Base-by-base conservation (phyloP, 108 stramenopile species). In the Cylindrotheca closterium region DNA sequence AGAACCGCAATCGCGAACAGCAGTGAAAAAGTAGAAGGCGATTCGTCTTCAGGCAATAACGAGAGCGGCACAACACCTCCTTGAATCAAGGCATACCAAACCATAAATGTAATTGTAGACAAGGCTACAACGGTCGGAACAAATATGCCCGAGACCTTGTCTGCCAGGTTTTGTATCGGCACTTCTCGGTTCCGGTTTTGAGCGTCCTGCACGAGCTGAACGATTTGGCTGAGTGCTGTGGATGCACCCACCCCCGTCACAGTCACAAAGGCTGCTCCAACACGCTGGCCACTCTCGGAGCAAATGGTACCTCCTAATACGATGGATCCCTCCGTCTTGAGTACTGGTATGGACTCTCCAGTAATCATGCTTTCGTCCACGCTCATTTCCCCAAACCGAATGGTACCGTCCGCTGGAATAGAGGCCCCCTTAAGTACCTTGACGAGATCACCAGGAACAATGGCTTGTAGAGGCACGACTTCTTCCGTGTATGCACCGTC, bases 341-440 rank as follows among this genome's bases (percentile, higher is more conserved):
- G 72, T 0, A 95, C 89, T 4, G 95, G 93, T 47, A 88, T 76
- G 4, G 93, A 83, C 57, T 99, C 98, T 17, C 98, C 98, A 0
- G 96, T 93, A 45, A 99, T 78, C 60, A 93, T 90, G 23, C 82
- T 84, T 68, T 98, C 98, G 76, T 99, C 96, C 17, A 96, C 79
- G 27, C 81, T 76, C 42, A 80, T 80, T 26, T 79, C 68, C 27
- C 99, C 99, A 42, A 76, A 65, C 27, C 83, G 55, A 15, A 96
- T 60, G 18, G 82, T 59, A 8, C 92, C 91, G 66, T 96, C 95
- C 0, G 88, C 79, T 33, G 95, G 92, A 31, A 96, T 83, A 23
- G 81, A 63, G 8, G 80, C 78, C 12, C 92, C 92, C 17, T 86
- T 92, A 10, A 87, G 61, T 49, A 96, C 77, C 26, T 82, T 71